A percentile compares a stretch with the other conserved stretches of the same genome.
phyloP scores from a whole-genome alignment of 371 early-diverging fungal species.

The Nematocida homosporus region DNA sequence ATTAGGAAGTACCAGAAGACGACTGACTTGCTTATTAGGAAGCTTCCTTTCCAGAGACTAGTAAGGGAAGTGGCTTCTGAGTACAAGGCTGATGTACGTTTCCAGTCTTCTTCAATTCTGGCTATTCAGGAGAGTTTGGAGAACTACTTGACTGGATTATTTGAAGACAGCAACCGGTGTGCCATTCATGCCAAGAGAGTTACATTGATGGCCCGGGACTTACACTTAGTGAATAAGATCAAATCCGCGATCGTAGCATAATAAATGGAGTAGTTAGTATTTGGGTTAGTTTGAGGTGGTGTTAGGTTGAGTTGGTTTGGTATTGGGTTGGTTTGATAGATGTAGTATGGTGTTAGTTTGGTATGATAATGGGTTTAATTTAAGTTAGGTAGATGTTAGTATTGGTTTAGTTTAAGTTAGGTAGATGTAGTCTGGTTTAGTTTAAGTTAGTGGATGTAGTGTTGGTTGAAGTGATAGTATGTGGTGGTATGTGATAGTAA shows the following conservation, averaged over 20 bases:
- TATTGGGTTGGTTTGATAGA: not conserved
- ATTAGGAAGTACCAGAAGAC: constrained; percentile 94
- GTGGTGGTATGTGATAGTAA: not conserved
- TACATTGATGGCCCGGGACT: constrained; percentile 81
- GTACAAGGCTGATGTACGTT: constrained; percentile 90
- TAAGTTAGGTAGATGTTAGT: too few relatives aligned
- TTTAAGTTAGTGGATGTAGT: too few relatives aligned
- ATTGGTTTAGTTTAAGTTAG: not conserved
- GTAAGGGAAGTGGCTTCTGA: constrained; percentile 77
- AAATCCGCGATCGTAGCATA: constrained; percentile 68
- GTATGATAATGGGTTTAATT: too few relatives aligned
- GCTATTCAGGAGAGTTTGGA: constrained; percentile 96
- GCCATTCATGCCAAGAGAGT: constrained; percentile 87
- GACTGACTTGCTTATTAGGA: constrained; percentile 90
- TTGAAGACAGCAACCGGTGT: constrained; percentile 74
- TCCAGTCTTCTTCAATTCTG: constrained; percentile 90
- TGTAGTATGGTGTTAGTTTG: not conserved
- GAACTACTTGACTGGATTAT: constrained; percentile 85
- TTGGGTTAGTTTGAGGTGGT: too few relatives aligned
- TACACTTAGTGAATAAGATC: constrained; percentile 80
- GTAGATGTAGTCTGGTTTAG: not conserved
- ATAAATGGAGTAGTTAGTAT: constrained; percentile 14
- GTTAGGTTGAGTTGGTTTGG: too few relatives aligned
- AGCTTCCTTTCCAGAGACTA: constrained; percentile 89
- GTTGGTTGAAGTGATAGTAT: too few relatives aligned